Percentiles rank a stretch among this genome's conserved stretches.
Conservation (phyloP, 805 yeast genomes). For the Blastobotrys parvus region DNA sequence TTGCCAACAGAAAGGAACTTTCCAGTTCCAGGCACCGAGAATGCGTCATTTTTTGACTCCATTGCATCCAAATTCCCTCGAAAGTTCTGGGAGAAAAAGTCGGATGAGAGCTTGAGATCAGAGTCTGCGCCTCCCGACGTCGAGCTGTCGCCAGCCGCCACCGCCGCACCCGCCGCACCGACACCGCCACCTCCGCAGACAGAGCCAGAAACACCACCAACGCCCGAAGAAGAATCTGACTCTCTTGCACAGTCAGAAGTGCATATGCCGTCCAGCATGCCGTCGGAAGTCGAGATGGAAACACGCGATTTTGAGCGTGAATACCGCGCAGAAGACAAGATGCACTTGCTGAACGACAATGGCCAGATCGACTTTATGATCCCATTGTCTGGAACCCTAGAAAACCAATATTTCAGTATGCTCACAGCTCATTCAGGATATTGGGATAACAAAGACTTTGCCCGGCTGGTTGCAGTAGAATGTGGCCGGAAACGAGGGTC, state of each 20-base stretch:
- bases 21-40: conserved; percentile 6
- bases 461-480: conserved; percentile 43
- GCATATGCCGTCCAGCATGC: not conserved
- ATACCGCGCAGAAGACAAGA: conserved; percentile 26
- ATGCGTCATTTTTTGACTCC: conserved; percentile 11
- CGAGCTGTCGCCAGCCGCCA: no score
- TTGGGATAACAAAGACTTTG: conserved; percentile 79
- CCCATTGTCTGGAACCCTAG: conserved; percentile 49
- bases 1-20: conserved; percentile 20
- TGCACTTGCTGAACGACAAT: conserved; percentile 52
- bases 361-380: conserved; percentile 82
- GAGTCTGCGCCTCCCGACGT: no score
- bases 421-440: conserved; percentile 85
- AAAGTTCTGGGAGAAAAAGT: not conserved
- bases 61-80: conserved; percentile 7
- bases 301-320: conserved; percentile 19
- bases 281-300: conserved; percentile 19
- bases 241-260: not conserved
- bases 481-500: conserved; percentile 20
- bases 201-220: not conserved
- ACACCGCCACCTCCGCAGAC: no score
- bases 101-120: not conserved
- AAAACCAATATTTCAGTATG: conserved; percentile 71
- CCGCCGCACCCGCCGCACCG: no score
- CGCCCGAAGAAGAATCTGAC: not conserved